Percentiles rank a stretch among this genome's conserved stretches.
Evolutionary conservation across 2,329 filamentous ascomycete genomes (phyloP).

Genomic region (Immersiporthe knoxdaviesiana): DNA sequence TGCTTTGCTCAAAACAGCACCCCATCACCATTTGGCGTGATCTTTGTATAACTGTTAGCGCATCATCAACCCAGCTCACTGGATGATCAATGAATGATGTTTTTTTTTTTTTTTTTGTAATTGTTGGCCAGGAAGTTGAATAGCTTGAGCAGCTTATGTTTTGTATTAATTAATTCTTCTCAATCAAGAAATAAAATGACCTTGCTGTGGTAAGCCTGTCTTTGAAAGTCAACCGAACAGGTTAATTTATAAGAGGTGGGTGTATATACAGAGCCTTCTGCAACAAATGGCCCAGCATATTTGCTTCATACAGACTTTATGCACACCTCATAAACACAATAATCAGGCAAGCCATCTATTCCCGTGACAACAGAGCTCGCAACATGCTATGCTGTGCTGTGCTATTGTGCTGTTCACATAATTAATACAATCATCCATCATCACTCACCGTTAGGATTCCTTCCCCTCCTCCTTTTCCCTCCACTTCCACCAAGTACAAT

Average conservation of each 20-base stretch:
- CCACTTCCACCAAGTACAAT: not conserved
- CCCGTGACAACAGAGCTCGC: too few species aligned
- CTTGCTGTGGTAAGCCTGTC: too few species aligned
- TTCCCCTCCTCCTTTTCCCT: not conserved
- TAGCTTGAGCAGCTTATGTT: too few species aligned
- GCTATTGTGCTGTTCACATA: not conserved
- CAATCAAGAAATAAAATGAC: too few species aligned
- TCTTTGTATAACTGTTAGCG: not conserved
- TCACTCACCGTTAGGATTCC: not conserved
- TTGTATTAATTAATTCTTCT: too few species aligned
- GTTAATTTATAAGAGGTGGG: too few species aligned
- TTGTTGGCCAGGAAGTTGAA: not conserved
- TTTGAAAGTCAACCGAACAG: too few species aligned
- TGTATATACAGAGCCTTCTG: too few species aligned
- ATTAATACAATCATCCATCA: too few species aligned
- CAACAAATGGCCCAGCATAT: not conserved
- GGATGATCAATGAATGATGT: not conserved
- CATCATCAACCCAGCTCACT: not conserved
- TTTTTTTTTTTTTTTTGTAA: not conserved
- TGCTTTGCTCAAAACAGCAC: not conserved
- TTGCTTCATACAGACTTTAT: not conserved
- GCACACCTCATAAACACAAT: not conserved
- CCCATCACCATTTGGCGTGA: not conserved
- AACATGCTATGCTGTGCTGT: not conserved
- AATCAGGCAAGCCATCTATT: not conserved